Evolutionary conservation across 306 rosid species (phyloP), one percentile per base, ranked within the genome.

Genomic region (Urtica urens): DNA sequence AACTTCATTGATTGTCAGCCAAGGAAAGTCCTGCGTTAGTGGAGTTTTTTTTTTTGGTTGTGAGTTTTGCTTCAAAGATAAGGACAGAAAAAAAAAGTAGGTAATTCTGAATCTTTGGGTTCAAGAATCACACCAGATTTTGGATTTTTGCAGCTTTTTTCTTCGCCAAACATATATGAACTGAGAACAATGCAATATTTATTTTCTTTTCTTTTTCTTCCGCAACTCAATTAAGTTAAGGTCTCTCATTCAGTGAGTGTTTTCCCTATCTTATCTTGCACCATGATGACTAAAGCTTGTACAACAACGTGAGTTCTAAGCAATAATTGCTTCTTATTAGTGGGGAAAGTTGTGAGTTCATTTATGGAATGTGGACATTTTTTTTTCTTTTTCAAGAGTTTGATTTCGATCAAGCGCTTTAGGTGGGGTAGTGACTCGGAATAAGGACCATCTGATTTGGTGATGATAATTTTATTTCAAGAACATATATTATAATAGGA

Each of bases 41-140:
- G 76, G 60, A 62, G 66, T 73, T 65, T n/a, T n/a, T n/a, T n/a
- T n/a, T n/a, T n/a, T 76, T 68, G 62, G 80, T 69, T 74, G 72
- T 63, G 63, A 72, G 76, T 72, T 54, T 90, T 82, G 94, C 95
- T 85, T 90, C 53, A 73, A 90, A 72, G 94, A 82, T 81, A 90
- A 90, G 95, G 67, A 23, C 74, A 63, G 66, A 65, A 70, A 60
- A 63, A 63, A 65, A 70, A 60, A 70, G 75, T 74, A 72, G 88
- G 87, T 81, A 68, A 53, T 77, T 76, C 37, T 57, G 38, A 77
- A 72, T 59, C 96, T 90, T 90, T 73, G 68, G 60, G 65, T 79
- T 75, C 79, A 90, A 82, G 99, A 71, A 79, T 90, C 82, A 50
- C 56, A n/a, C 46, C 34, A 21, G 30, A 52, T 64, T 54, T 65